Conservation (phyloP, 2,329 filamentous ascomycete species). For the Epichloe sylvatica region DNA sequence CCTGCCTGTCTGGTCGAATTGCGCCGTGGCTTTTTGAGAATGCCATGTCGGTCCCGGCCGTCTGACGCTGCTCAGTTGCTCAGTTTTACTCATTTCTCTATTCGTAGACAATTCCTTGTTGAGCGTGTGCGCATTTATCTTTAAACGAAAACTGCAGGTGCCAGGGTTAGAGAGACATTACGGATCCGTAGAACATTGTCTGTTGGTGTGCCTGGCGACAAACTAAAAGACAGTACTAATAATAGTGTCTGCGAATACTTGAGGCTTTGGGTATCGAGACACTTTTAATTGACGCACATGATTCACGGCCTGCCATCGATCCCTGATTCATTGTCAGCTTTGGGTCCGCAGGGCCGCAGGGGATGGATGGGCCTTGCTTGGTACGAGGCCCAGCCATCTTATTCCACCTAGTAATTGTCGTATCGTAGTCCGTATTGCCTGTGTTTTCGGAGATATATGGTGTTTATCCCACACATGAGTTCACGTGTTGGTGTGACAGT, state of each 20-base stretch:
- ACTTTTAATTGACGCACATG: background rate
- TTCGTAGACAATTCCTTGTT: background rate
- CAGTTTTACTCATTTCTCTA: background rate
- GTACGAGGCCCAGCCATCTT: background rate
- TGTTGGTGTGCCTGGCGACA: background rate
- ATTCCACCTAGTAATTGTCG: background rate
- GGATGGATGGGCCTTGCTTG: background rate
- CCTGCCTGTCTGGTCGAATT: background rate
- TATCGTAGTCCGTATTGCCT: background rate
- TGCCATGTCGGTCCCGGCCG: background rate
- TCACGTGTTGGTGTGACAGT: background rate
- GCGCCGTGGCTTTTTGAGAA: background rate
- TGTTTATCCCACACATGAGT: background rate
- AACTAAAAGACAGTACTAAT: background rate
- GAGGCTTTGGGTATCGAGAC: background rate
- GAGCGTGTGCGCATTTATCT: background rate
- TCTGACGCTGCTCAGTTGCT: background rate
- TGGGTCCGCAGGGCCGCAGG: background rate
- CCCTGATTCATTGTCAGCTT: background rate
- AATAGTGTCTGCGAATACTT: background rate
- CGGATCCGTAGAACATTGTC: background rate
- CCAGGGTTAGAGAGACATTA: background rate
- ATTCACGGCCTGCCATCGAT: background rate
- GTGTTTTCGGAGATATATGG: background rate
- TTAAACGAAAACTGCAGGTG: background rate